These are phyloP conservation scores for Sporothrix mexicana DNA, from an alignment of 2,329 filamentous ascomycete genomes.

Conservation along the genomic window DNA sequence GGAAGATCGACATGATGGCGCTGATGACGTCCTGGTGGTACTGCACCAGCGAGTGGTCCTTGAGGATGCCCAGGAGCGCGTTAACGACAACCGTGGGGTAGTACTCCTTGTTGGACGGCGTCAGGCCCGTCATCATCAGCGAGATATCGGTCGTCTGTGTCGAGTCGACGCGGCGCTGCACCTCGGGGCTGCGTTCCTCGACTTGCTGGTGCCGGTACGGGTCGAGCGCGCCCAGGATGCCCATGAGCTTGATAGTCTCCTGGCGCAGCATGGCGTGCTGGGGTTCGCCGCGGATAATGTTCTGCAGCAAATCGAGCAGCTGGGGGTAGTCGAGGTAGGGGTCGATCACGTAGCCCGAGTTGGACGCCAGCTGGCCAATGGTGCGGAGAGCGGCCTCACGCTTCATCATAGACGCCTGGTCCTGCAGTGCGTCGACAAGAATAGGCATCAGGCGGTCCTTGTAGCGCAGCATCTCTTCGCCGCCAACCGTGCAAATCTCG, in stretches of 20 bases:
- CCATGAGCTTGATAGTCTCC: constrained; percentile 95
- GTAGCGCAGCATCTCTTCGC: constrained; percentile 91
- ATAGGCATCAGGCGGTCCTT: constrained; percentile 93
- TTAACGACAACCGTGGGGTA: constrained; percentile 98
- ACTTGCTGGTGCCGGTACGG: constrained; percentile 96
- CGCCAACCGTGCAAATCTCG: constrained; percentile 90
- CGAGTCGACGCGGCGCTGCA: constrained; percentile 68
- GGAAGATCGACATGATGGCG: constrained; percentile 98
- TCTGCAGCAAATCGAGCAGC: constrained; percentile 87
- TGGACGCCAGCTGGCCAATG: constrained; percentile 89
- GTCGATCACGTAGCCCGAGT: constrained; percentile 95
- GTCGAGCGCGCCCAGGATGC: constrained; percentile 91
- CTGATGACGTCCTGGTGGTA: constrained; percentile 95
- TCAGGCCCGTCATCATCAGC: constrained; percentile 96
- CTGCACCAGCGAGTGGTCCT: constrained; percentile 85
- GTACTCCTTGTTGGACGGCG: constrained; percentile 96
- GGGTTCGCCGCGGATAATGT: constrained; percentile 88
- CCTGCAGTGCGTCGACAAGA: constrained; percentile 91
- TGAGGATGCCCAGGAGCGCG: constrained; percentile 87
- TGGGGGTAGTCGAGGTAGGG: constrained; percentile 96
- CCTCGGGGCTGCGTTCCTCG: constrained; percentile 84
- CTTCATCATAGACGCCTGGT: constrained; percentile 88
- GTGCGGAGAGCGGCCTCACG: constrained; percentile 90
- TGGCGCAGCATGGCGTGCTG: constrained; percentile 83
- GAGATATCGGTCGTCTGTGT: constrained; percentile 87